Evolutionary conservation across 2,329 filamentous ascomycete genomes (phyloP), one percentile per base, ranked within the genome.

Genomic region (Stagonosporopsis cucurbitacearum): DNA sequence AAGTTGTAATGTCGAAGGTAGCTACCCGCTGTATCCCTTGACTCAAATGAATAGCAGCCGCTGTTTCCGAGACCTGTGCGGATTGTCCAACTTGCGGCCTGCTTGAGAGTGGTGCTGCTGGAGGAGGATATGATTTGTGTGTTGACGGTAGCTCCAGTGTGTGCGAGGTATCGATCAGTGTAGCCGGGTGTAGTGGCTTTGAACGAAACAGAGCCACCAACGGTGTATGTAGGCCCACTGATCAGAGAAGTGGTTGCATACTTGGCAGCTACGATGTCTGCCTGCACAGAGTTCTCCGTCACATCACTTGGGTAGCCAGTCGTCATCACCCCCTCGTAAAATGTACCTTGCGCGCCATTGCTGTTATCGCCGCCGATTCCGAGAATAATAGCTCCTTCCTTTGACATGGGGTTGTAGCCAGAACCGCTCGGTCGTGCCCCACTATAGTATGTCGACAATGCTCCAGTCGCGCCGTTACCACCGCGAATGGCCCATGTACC

Each of bases 341-440:
- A 86, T 0, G 85, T 88, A 23, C 86, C 86, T 66, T 87, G 83
- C 0, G 79, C 86, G 42, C 82, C 65, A 62, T 77, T 75, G 66
- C 83, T 86, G 74, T 86, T 89, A 63, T 88, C 86, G 7, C 86
- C 86, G n/a, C 86, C 86, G 50, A 88, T 87, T n/a, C 86, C 86
- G n/a, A 88, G 83, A 54, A 88, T 80, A 40, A 89, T 86, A 52
- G 86, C 82, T 12, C 86, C 86, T 66, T 89, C 86, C 61, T 88
- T 87, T 60, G 65, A 77, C 86, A 88, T 89, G 0, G 77, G 74
- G 67, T 86, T 82, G 73, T 88, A 88, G 9, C 84, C 85, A 13
- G 67, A 59, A 2, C 54, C 75, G 6, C 52, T 77, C 4, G 86
- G 86, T 3, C 86, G 82, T 1, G 64, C 75, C 5, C 86, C 86